Evolutionary conservation across 805 yeast species (phyloP), one percentile per base, ranked within the genome.

Genomic region (Groenewaldozyma salmanticensis): DNA sequence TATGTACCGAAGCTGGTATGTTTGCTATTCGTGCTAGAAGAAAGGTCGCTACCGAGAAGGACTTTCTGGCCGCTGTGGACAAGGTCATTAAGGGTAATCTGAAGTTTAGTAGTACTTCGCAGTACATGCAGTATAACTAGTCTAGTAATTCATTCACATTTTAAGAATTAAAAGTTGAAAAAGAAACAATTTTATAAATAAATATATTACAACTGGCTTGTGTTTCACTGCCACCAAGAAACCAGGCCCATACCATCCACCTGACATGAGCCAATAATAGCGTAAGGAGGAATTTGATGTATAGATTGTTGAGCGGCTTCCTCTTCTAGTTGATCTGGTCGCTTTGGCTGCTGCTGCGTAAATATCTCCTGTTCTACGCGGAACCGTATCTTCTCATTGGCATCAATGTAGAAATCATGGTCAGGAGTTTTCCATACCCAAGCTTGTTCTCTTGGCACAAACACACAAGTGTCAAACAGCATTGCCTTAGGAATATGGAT

Each of bases 1-100:
- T 92, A 15, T 92, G 98, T 64, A 92, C 98, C 1, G 99, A 92
- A 64, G 98, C 98, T 3, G 99, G 99, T 55, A 92, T 92, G 98
- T 92, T 88, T 71, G 98, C 99, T 35, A 92, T 92, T 42, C 78
- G 99, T 56, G 96, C 97, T 16, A 79, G 99, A 65, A 77, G 98
- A 68, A 92, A 92, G 70, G 96, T 92, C 33, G 97, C 98, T 31
- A 81, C 94, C 21, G 99, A 92, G 62, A 92, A 92, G 71, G 99
- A 92, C 64, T 92, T 92, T 72, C 70, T 92, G 55, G 87, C 90
- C 53, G 95, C 98, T 27, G 99, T 92, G 35, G 98, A 92, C 56
- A 92, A 92, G 71, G 99, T 92, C 46, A 92, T 92, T 58, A 92
- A 90, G 74, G 97, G 98, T 55, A 90, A 92, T 70, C 79, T 88